Evolutionary conservation across 169 alveolate species (phyloP).

Genomic region (Blepharisma undulans): DNA sequence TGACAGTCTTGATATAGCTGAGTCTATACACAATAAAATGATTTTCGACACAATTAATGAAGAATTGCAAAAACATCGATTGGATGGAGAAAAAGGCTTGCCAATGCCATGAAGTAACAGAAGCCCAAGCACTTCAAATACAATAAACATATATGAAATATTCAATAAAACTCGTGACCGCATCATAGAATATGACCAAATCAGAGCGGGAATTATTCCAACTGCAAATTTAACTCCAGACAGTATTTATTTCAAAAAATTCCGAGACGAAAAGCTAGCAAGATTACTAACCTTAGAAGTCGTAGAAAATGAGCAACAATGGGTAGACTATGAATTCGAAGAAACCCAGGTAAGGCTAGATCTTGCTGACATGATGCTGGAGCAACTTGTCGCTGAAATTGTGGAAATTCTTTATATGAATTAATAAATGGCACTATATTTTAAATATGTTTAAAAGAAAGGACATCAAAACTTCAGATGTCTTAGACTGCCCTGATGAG

Average conservation of each 20-base stretch:
- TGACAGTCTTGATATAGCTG: slow-evolving; percentile 26
- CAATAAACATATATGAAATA: not conserved
- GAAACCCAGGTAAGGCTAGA: slow-evolving; percentile 62
- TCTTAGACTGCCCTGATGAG: not conserved
- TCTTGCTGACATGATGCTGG: slow-evolving; percentile 56
- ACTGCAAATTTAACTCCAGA: not conserved
- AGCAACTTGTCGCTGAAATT: not conserved
- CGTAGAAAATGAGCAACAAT: slow-evolving; percentile 48
- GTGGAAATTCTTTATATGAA: not conserved
- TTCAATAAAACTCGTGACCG: not conserved
- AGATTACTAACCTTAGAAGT: slow-evolving; percentile 49
- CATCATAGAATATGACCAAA: not conserved
- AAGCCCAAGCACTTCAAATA: not conserved
- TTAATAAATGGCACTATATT: not conserved
- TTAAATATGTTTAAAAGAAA: not conserved
- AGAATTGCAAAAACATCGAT: slow-evolving; percentile 64
- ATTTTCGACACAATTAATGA: slow-evolving; percentile 73
- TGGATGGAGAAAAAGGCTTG: slow-evolving; percentile 67
- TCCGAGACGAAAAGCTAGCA: slow-evolving; percentile 60
- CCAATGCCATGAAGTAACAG: slow-evolving; percentile 68
- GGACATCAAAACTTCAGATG: not conserved
- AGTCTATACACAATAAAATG: slow-evolving; percentile 72
- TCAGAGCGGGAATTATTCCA: not conserved
- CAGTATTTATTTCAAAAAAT: slow-evolving; percentile 48
- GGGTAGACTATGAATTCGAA: slow-evolving; percentile 64